phyloP scores from a whole-genome alignment of 495 filamentous ascomycete genomes.

The Neurospora hispaniola region DNA sequence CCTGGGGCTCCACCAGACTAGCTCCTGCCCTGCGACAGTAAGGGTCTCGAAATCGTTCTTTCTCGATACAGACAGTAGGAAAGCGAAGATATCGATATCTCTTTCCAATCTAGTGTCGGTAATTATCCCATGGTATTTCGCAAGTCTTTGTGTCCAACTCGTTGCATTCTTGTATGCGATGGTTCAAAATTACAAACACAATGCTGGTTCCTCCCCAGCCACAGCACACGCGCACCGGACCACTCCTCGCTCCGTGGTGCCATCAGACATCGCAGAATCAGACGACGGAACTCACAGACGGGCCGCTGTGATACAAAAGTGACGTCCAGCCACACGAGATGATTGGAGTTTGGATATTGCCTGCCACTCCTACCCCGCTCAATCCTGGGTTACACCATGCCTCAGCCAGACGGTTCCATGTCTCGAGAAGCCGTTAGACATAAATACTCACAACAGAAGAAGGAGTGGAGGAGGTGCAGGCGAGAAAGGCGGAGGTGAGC shows the following conservation, averaged over 20 bases:
- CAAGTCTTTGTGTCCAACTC: no score
- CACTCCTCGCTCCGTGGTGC: conserved; percentile 7
- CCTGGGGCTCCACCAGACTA: background rate
- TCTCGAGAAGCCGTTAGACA: background rate
- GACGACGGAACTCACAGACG: conserved; percentile 3
- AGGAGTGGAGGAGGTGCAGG: background rate
- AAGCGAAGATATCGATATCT: background rate
- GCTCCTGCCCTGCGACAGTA: background rate
- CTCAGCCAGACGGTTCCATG: conserved; percentile 5
- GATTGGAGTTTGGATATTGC: conserved; percentile 22
- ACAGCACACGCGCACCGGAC: background rate
- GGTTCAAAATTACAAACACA: no score
- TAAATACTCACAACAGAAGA: background rate
- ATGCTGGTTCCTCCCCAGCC: background rate
- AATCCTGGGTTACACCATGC: conserved; percentile 7
- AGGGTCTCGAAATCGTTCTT: background rate
- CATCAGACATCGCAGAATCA: conserved; percentile 2
- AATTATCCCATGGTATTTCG: no score
- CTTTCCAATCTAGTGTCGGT: no score
- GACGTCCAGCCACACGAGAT: conserved; percentile 15
- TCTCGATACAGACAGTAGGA: background rate
- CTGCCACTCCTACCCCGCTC: conserved; percentile 24
- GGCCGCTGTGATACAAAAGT: conserved; percentile 11
- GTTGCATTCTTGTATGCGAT: no score
- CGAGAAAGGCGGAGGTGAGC: background rate